A percentile compares a stretch with the other conserved stretches of the same genome.
Evolutionary conservation across 2,329 filamentous ascomycete species (phyloP).

Genomic region (Catunica adiposa): DNA sequence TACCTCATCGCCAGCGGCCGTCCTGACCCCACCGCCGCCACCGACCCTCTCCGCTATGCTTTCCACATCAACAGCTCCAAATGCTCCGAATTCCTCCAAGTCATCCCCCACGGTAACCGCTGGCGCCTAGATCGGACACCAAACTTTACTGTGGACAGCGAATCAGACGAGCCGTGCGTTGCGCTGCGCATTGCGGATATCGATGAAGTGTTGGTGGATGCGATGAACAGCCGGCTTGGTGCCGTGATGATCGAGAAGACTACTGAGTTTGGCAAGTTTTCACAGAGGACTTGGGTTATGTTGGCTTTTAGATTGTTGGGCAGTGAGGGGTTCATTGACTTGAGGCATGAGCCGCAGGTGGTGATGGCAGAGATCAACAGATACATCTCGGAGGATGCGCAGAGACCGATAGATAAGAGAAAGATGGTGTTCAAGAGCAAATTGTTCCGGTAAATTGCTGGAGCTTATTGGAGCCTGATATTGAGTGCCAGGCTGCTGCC

Average conservation of each 20-base stretch:
- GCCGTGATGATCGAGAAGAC: slow-evolving; percentile 8
- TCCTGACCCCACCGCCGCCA: neutral
- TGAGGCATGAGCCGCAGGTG: neutral
- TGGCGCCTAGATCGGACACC: neutral
- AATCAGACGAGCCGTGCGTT: neutral
- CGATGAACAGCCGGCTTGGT: neutral
- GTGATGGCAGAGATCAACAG: slow-evolving; percentile 1
- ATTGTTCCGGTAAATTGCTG: no score
- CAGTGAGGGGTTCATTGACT: slow-evolving; percentile 15
- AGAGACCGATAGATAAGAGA: neutral
- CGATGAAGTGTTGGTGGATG: slow-evolving; percentile 7
- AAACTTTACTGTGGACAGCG: neutral
- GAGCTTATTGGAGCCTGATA: no score
- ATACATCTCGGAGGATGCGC: neutral
- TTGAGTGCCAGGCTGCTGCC: no score
- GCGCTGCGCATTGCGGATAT: slow-evolving; percentile 9
- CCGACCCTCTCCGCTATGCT: neutral
- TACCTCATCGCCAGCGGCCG: neutral
- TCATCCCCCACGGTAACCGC: neutral
- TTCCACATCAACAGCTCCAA: neutral
- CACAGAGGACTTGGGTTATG: slow-evolving; percentile 13
- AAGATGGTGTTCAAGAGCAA: neutral
- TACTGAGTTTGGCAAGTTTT: slow-evolving; percentile 10
- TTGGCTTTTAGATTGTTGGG: slow-evolving; percentile 14
- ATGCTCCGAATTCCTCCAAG: neutral